Percentiles rank a stretch among this genome's conserved stretches.
Conservation (phyloP, 2,329 filamentous ascomycete species). For the Juglanconis juglandina region DNA sequence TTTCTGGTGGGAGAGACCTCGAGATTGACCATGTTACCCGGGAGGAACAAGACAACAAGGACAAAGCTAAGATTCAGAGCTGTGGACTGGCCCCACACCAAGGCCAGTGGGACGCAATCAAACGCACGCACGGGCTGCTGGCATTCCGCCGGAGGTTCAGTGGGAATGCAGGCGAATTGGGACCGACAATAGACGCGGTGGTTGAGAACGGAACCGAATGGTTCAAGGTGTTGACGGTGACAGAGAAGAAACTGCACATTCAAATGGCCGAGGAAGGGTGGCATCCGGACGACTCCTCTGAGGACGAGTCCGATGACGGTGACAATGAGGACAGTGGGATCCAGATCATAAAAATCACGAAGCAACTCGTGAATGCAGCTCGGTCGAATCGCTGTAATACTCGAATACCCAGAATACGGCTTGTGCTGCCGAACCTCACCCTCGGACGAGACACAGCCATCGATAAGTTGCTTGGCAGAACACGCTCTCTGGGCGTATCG, state of each 20-base stretch:
- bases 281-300: conserved; percentile 19
- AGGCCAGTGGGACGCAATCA: conserved; percentile 18
- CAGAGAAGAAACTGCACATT: conserved; percentile 16
- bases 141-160: conserved; percentile 17
- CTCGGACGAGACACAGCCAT: conserved; percentile 9
- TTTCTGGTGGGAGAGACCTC: neutral
- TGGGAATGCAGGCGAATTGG: conserved; percentile 4
- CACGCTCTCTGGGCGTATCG: conserved; percentile 9
- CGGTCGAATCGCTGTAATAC: conserved; percentile 17
- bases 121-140: conserved; percentile 15
- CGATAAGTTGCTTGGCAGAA: conserved; percentile 14
- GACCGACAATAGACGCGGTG: conserved; percentile 16
- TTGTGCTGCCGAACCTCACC: conserved; percentile 15
- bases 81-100: conserved; percentile 12
- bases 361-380: conserved; percentile 17
- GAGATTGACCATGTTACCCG: neutral
- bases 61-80: conserved; percentile 8
- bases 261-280: conserved; percentile 20
- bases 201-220: conserved; percentile 18
- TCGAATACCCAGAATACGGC: conserved; percentile 14
- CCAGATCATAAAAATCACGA: conserved; percentile 9
- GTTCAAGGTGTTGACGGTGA: conserved; percentile 17
- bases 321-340: conserved; percentile 12
- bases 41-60: conserved; percentile 18
- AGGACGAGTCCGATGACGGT: conserved; percentile 10